These are phyloP conservation scores for Cyamopsis tetragonoloba DNA, from an alignment of 306 rosid genomes.

Conservation along the genomic window DNA sequence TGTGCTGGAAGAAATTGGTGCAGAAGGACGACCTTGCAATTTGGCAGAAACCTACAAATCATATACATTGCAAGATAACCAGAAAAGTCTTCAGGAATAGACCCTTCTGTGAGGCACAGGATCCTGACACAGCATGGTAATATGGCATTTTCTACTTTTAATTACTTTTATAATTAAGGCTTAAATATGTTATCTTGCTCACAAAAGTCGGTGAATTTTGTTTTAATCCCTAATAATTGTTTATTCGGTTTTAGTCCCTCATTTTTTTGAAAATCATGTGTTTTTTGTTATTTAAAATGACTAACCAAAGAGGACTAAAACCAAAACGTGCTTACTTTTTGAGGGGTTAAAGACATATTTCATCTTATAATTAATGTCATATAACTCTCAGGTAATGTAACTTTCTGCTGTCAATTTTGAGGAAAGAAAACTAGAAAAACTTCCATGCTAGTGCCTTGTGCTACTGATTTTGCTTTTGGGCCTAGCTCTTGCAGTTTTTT, in stretches of 20 bases:
- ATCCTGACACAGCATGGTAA: constrained; percentile 87
- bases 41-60: constrained; percentile 90
- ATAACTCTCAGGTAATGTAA: not conserved
- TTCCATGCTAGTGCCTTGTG: not conserved
- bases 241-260: no score
- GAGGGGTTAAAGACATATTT: no score
- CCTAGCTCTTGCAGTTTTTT: constrained; percentile 13
- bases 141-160: constrained; percentile 1
- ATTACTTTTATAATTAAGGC: no score
- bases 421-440: constrained; percentile 18
- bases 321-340: no score
- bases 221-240: no score
- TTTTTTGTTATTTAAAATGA: no score
- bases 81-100: constrained; percentile 70
- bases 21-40: constrained; percentile 78
- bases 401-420: not conserved
- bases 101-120: constrained; percentile 55
- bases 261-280: no score
- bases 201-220: no score
- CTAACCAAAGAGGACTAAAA: no score
- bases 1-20: constrained; percentile 82
- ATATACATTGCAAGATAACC: constrained; percentile 59
- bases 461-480: not conserved
- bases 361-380: not conserved
- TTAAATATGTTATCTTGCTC: no score